These are phyloP conservation scores for Lenwebbia sp. DNA, from an alignment of 345 rosid species.

Conservation along the genomic window DNA sequence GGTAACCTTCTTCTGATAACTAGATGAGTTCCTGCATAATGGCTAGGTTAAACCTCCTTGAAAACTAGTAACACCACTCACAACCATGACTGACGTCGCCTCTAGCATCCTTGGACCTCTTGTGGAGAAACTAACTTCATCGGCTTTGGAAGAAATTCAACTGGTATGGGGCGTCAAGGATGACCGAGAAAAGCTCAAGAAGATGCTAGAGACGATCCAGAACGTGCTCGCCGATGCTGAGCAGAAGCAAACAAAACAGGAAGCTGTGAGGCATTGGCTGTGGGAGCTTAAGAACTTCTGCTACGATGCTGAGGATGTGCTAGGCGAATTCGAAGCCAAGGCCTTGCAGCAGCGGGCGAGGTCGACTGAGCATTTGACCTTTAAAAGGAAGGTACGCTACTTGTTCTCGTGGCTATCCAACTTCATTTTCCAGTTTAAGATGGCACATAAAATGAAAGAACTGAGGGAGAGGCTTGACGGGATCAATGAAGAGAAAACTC, in stretches of 20 bases:
- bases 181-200: background rate
- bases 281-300: background rate
- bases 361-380: background rate
- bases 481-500: background rate
- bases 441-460: background rate
- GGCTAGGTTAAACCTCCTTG: background rate
- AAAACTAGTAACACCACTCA: background rate
- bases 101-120: background rate
- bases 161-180: background rate
- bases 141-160: background rate
- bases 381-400: background rate
- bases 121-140: background rate
- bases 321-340: constrained; percentile 4
- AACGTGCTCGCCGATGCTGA: constrained; percentile 6
- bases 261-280: background rate
- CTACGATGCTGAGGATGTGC: constrained; percentile 7
- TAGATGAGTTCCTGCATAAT: background rate
- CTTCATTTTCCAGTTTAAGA: background rate
- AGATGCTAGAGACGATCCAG: background rate
- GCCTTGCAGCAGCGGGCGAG: background rate
- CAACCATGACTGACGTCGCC: background rate
- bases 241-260: background rate
- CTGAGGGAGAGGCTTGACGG: background rate
- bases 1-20: background rate
- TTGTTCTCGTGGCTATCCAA: background rate